A percentile compares a stretch with the other conserved stretches of the same genome.
Evolutionary conservation across 352 stramenopile species (phyloP).

Genomic region (Phytophthora foliorum): DNA sequence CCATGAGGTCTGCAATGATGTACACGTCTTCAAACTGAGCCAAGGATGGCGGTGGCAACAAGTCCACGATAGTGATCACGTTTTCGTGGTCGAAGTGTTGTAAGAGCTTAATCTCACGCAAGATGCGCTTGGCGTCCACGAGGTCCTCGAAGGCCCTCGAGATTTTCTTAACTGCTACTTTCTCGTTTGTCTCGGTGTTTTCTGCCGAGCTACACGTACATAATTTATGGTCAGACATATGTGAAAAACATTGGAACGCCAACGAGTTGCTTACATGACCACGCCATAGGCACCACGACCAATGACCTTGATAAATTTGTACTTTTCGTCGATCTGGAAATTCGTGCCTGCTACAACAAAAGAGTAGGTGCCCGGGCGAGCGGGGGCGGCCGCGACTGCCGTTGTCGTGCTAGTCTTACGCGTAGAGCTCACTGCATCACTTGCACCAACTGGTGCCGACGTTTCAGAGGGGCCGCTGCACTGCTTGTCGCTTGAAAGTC

Average conservation of each 20-base stretch:
- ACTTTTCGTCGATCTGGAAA: conserved; percentile 94
- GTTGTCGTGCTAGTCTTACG: conserved; percentile 16
- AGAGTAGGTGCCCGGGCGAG: conserved; percentile 73
- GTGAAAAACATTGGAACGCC: not conserved
- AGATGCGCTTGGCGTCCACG: conserved; percentile 99
- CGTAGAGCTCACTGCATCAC: conserved; percentile 21
- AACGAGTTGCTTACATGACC: conserved; percentile 84
- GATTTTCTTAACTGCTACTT: conserved; percentile 92
- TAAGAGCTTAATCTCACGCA: conserved; percentile 97
- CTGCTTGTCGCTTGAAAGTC: conserved; percentile 18
- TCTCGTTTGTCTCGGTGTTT: conserved; percentile 84
- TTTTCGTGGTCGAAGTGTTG: conserved; percentile 96
- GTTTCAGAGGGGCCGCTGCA: conserved; percentile 13
- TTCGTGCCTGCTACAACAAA: conserved; percentile 89
- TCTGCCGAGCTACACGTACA: conserved; percentile 67
- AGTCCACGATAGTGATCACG: conserved; percentile 96
- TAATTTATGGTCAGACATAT: conserved; percentile 5
- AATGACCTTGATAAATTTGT: conserved; percentile 96
- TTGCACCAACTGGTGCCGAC: conserved; percentile 22
- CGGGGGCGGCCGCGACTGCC: conserved; percentile 13
- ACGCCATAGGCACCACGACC: conserved; percentile 96
- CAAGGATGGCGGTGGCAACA: conserved; percentile 94
- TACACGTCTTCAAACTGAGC: conserved; percentile 98
- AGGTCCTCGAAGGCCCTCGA: conserved; percentile 97
- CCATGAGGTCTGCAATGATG: conserved; percentile 98